phyloP scores from a whole-genome alignment of 1,284 basidiomycete species.

The Wallemia hederae region DNA sequence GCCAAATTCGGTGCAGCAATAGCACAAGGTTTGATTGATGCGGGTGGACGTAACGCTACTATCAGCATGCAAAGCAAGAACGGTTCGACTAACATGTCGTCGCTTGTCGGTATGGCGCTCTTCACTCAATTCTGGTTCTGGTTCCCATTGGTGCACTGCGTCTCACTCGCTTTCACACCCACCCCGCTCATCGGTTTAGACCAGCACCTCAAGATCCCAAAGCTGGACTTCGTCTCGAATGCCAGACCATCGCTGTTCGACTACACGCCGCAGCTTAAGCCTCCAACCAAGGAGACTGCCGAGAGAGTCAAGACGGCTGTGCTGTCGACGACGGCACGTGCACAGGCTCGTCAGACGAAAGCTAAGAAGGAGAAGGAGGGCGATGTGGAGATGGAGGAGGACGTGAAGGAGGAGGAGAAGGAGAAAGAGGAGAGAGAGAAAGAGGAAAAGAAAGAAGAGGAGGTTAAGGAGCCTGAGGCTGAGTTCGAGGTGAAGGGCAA shows the following conservation, averaged over 20 bases:
- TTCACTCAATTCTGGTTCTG: conserved; percentile 99
- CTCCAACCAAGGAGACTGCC: conserved; percentile 65
- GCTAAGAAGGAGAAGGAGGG: conserved; percentile 38
- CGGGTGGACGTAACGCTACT: conserved; percentile 77
- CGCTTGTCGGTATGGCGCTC: conserved; percentile 78
- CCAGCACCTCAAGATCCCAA: conserved; percentile 53
- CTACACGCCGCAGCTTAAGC: conserved; percentile 53
- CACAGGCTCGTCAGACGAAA: conserved; percentile 62
- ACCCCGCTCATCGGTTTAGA: conserved; percentile 77
- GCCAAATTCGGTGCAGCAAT: conserved; percentile 82
- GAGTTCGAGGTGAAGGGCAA: conserved; percentile 62
- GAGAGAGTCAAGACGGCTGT: conserved; percentile 74
- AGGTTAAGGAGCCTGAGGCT: conserved; percentile 23
- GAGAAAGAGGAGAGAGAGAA: conserved; percentile 18
- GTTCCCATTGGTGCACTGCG: conserved; percentile 87
- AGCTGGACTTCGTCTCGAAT: conserved; percentile 67
- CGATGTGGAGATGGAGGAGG: conserved; percentile 54
- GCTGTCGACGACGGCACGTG: conserved; percentile 76
- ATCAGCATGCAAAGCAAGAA: conserved; percentile 72
- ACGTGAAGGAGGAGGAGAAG: conserved; percentile 37
- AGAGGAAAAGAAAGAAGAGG: conserved; percentile 16
- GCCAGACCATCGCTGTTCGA: conserved; percentile 64
- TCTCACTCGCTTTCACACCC: conserved; percentile 67
- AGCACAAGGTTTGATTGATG: conserved; percentile 83
- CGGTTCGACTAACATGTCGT: conserved; percentile 63